These are phyloP conservation scores for Pontederia crassipes DNA, from an alignment of 176 grass and related monocot species.

Conservation along the genomic window DNA sequence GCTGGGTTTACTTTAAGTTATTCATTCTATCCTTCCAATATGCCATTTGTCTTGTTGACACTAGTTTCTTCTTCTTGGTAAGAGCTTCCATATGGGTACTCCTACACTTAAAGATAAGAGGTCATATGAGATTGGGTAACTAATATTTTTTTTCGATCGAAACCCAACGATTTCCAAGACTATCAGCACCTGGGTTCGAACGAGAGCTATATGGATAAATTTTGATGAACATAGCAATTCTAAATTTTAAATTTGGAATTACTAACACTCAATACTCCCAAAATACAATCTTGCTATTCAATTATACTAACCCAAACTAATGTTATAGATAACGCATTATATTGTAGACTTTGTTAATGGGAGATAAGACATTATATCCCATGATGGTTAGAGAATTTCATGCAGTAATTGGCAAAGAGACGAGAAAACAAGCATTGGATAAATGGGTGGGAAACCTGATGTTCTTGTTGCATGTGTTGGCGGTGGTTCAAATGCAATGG, in stretches of 20 bases:
- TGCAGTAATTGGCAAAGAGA: constrained; percentile 82
- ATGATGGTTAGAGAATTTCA: constrained; percentile 99
- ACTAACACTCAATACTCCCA: too few species aligned
- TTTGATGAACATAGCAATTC: too few species aligned
- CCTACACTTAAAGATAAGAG: constrained; percentile 87
- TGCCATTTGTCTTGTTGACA: too few species aligned
- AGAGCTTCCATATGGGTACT: constrained; percentile 75
- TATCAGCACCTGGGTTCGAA: too few species aligned
- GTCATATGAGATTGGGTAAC: constrained; percentile 98
- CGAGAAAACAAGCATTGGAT: constrained; percentile 72
- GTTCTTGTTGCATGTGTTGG: constrained; percentile 92
- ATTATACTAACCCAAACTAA: too few species aligned
- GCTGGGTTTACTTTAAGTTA: too few species aligned
- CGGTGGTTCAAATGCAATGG: constrained; percentile 95
- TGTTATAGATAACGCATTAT: constrained; percentile 66
- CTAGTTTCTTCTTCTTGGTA: constrained; percentile 50
- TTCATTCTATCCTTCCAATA: too few species aligned
- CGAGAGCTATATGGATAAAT: too few species aligned
- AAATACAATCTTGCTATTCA: too few species aligned
- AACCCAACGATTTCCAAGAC: too few species aligned
- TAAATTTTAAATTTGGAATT: too few species aligned
- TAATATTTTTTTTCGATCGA: constrained; percentile 22
- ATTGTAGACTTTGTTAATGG: constrained; percentile 86
- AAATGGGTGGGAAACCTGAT: constrained; percentile 87
- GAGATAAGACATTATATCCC: constrained; percentile 28